Conservation (phyloP, 2,329 filamentous ascomycete species). For the Epichloe bromicola region DNA sequence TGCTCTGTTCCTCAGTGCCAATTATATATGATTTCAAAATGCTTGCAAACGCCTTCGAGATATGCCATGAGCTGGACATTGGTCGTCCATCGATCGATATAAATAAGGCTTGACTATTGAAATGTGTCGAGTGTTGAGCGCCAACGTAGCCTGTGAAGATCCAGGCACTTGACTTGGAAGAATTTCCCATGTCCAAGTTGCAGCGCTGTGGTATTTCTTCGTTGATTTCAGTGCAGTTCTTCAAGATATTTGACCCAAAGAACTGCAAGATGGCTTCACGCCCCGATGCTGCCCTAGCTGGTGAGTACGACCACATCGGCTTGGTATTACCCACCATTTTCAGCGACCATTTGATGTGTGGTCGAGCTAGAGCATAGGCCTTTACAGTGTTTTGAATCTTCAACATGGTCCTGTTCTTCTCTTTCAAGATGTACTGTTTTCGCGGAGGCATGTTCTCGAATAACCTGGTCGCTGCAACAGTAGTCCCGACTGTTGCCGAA, state of each 20-base stretch:
- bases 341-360: slow-evolving; percentile 46
- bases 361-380: slow-evolving; percentile 53
- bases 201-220: background rate
- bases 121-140: slow-evolving; percentile 27
- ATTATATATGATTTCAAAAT: slow-evolving; percentile 35
- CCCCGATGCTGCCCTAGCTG: slow-evolving; percentile 32
- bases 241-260: slow-evolving; percentile 42
- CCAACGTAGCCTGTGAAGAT: slow-evolving; percentile 41
- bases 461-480: slow-evolving; percentile 45
- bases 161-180: background rate
- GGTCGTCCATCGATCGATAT: slow-evolving; percentile 58
- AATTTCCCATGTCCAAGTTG: background rate
- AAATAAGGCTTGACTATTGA: slow-evolving; percentile 26
- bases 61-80: slow-evolving; percentile 29
- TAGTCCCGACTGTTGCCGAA: slow-evolving; percentile 54
- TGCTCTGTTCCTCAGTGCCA: background rate
- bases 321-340: slow-evolving; percentile 42
- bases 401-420: slow-evolving; percentile 40
- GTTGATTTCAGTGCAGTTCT: slow-evolving; percentile 36
- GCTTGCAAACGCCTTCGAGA: slow-evolving; percentile 43
- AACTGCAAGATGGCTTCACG: slow-evolving; percentile 50
- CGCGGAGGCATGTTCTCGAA: slow-evolving; percentile 52
- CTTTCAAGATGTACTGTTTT: slow-evolving; percentile 42
- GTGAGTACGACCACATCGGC: slow-evolving; percentile 48
- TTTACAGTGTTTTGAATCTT: slow-evolving; percentile 48